A percentile compares a stretch with the other conserved stretches of the same genome.
Evolutionary conservation across 164 flowering plant genomes (phyloP).

Genomic region (Vitis labrusca): DNA sequence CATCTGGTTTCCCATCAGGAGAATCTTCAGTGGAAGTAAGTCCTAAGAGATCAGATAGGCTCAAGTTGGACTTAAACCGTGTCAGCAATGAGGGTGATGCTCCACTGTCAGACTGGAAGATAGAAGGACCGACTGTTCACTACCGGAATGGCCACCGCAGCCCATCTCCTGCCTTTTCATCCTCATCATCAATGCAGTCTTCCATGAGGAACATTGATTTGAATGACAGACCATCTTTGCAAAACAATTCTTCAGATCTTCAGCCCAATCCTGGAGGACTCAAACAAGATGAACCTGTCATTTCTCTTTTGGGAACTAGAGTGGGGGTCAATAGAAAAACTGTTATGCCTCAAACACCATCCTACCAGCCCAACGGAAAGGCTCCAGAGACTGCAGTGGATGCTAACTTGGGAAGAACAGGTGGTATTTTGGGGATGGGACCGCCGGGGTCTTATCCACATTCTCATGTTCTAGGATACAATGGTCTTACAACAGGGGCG

Average conservation of each 20-base stretch:
- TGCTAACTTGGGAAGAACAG: slow-evolving; percentile 30
- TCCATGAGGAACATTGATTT: slow-evolving; percentile 66
- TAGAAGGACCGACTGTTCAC: slow-evolving; percentile 26
- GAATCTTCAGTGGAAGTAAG: slow-evolving; percentile 64
- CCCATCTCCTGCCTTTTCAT: slow-evolving; percentile 72
- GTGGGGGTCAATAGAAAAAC: slow-evolving; percentile 56
- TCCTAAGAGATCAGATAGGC: slow-evolving; percentile 54
- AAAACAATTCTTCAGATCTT: slow-evolving; percentile 37
- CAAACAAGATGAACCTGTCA: slow-evolving; percentile 46
- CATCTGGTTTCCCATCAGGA: slow-evolving; percentile 50
- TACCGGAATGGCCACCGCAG: slow-evolving; percentile 41
- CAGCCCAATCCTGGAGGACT: slow-evolving; percentile 24
- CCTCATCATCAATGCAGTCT: slow-evolving; percentile 68
- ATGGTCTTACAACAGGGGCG: slow-evolving; percentile 20
- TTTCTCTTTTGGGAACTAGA: slow-evolving; percentile 72
- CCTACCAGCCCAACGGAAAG: slow-evolving; percentile 48
- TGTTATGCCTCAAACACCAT: slow-evolving; percentile 26
- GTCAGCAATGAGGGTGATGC: slow-evolving; percentile 56
- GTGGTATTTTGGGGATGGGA: slow-evolving; percentile 38
- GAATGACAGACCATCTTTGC: slow-evolving; percentile 58
- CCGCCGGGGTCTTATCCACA: slow-evolving; percentile 39
- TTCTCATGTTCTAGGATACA: slow-evolving; percentile 36
- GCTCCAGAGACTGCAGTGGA: slow-evolving; percentile 34
- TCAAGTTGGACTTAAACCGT: slow-evolving; percentile 67
- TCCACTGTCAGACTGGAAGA: slow-evolving; percentile 37